Evolutionary conservation across 768 basidiomycete genomes (phyloP).

Genomic region (Suillus clintonianus): DNA sequence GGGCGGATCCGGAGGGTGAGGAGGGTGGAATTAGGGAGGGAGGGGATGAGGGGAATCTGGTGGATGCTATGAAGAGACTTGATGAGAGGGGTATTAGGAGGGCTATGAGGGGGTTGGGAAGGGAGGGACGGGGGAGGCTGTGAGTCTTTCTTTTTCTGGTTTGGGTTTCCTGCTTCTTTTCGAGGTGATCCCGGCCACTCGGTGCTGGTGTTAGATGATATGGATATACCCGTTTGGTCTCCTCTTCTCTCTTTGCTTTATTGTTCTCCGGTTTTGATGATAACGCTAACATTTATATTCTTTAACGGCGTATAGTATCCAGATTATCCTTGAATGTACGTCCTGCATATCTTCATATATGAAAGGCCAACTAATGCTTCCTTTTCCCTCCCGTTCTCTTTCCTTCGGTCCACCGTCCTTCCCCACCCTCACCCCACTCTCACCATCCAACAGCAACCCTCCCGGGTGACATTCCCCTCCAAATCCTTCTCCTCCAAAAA

Average conservation of each 20-base stretch:
- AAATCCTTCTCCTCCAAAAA: constrained; percentile 83
- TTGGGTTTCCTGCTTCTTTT: neutral
- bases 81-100: constrained; percentile 71
- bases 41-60: constrained; percentile 47
- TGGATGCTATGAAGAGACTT: constrained; percentile 54
- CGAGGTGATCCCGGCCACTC: neutral
- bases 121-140: constrained; percentile 75
- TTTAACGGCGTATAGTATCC: constrained; percentile 17
- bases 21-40: constrained; percentile 45
- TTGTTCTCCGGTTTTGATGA: neutral
- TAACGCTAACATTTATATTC: constrained; percentile 7
- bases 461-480: constrained; percentile 82
- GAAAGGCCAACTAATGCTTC: neutral
- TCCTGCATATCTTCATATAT: constrained; percentile 1
- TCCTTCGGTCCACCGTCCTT: constrained; percentile 3
- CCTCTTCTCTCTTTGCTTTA: neutral
- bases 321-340: constrained; percentile 30
- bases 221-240: neutral
- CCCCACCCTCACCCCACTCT: constrained; percentile 9
- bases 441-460: constrained; percentile 54
- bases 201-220: neutral
- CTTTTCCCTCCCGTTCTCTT: neutral
- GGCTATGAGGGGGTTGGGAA: constrained; percentile 58
- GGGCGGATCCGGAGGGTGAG: constrained; percentile 43
- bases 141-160: constrained; percentile 38